Evolutionary conservation across 2,329 filamentous ascomycete species (phyloP).

Genomic region (Apiospora koreana): DNA sequence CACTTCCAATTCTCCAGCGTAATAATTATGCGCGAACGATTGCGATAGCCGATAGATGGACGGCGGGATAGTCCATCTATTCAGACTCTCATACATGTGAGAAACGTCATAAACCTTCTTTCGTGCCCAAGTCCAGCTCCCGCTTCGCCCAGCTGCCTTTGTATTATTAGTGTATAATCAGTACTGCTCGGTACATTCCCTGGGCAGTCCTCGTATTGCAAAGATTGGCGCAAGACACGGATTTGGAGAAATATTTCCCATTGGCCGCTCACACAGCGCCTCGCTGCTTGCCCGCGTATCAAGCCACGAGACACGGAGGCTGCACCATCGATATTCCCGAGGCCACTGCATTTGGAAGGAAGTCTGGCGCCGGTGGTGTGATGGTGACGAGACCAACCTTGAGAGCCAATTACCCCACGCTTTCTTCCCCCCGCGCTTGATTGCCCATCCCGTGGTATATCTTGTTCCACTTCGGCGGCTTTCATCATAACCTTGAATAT

Average conservation of each 20-base stretch:
- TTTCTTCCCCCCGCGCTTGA: background rate
- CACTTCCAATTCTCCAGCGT: too few relatives aligned
- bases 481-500: background rate
- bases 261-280: background rate
- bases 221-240: background rate
- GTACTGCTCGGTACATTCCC: background rate
- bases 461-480: constrained; percentile 14
- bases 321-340: background rate
- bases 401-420: background rate
- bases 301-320: background rate
- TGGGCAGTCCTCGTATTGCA: background rate
- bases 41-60: background rate
- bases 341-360: background rate
- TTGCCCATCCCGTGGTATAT: constrained; percentile 17
- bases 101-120: background rate
- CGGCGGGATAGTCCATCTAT: background rate
- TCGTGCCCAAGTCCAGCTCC: background rate
- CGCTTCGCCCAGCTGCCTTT: background rate
- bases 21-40: background rate
- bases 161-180: background rate
- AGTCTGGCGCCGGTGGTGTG: background rate
- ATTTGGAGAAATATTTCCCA: background rate
- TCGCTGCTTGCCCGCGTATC: background rate
- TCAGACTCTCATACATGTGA: background rate
- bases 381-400: background rate